Evolutionary conservation across 768 basidiomycete species (phyloP), one percentile per base, ranked within the genome.

Genomic region (Termitomyces sp.): DNA sequence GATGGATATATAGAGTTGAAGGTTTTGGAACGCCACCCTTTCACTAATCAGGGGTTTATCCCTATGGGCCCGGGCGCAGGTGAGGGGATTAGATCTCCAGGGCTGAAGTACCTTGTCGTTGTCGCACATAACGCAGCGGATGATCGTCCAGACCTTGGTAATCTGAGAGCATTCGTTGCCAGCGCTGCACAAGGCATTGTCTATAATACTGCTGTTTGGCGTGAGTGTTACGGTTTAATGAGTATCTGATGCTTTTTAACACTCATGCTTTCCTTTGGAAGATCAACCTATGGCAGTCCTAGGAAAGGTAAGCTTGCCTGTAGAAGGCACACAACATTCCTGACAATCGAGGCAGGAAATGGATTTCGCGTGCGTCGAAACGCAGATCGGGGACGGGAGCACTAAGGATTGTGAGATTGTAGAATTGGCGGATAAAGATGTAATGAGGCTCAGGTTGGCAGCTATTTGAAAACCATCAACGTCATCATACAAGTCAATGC

Each of bases 241-340:
- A 45, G 43, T 44, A 40, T 35, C 15, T 47, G 37, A 40, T 48
- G 47, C 30, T 31, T 42, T 48, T 56, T 65, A 50, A 64, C 51
- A 23, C n/a, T 50, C 19, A 38, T 33, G 44, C 3, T 42, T 28
- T 52, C 56, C 49, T 14, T 23, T 51, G 62, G 47, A 67, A 95
- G 94, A 98, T 72, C 94, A 97, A 76, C 94, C 96, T 1, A 91
- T 96, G 82, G 85, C 93, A 23, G 86, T 89, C 3, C 68, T 94
- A 53, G 80, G 82, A 62, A 82, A 82, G 75, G 90, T 88, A 62
- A 45, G 77, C 69, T 53, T 37, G 35, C 55, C 56, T 37, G 47
- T 50, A 54, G 45, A 41, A 30, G 53, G 50, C 38, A 17, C 17
- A 23, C 46, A 35, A 23, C 43, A 46, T 37, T 43, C 35, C 43